Percentiles rank a stretch among this genome's conserved stretches.
phyloP scores from a whole-genome alignment of 768 basidiomycete genomes.

The Lyophyllum atratum region DNA sequence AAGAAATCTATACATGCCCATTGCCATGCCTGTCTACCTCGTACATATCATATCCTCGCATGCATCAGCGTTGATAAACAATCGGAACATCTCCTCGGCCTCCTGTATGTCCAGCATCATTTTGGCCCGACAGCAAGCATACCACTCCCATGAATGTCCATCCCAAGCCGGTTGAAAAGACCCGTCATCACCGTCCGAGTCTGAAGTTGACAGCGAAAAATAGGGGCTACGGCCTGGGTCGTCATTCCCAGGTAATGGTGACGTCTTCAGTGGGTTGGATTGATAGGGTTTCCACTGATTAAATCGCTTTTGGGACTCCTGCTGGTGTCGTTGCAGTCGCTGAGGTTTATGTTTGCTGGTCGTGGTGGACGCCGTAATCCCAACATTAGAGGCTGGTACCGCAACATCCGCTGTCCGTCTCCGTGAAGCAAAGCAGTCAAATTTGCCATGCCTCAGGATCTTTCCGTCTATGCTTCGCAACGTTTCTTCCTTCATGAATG shows the following conservation, averaged over 20 bases:
- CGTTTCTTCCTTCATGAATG: constrained; percentile 17
- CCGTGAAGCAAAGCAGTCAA: neutral
- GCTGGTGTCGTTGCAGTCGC: neutral
- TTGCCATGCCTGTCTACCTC: neutral
- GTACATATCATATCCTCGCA: constrained; percentile 23
- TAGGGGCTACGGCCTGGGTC: neutral
- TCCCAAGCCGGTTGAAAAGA: neutral
- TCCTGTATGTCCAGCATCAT: constrained; percentile 2
- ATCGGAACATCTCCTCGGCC: constrained; percentile 37
- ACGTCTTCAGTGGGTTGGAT: neutral
- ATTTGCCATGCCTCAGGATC: constrained; percentile 3
- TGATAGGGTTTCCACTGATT: neutral
- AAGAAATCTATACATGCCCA: neutral
- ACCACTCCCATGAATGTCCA: neutral
- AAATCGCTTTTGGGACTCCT: neutral
- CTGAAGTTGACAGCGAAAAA: constrained; percentile 2
- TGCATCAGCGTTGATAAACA: constrained; percentile 40
- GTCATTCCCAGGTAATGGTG: neutral
- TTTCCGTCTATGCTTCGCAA: constrained; percentile 9
- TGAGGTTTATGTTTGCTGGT: neutral
- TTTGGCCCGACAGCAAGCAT: neutral
- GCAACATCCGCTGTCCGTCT: neutral
- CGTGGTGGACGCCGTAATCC: neutral
- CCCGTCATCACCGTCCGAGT: neutral
- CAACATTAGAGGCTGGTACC: neutral